Evolutionary conservation across 768 basidiomycete species (phyloP).

Genomic region (Mrakia gelida): DNA sequence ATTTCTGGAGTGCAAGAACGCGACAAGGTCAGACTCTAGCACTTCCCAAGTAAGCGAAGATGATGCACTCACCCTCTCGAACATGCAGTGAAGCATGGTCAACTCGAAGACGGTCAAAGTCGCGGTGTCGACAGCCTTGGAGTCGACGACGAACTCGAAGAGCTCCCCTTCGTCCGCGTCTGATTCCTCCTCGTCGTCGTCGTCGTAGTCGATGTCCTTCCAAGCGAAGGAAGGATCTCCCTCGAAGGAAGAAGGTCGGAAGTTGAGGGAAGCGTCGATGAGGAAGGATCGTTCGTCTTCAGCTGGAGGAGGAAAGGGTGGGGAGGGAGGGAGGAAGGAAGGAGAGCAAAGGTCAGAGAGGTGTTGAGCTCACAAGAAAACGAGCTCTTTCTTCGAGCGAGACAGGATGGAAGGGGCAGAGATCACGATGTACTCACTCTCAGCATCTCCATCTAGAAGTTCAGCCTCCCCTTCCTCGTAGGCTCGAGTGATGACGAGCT

Average conservation of each 20-base stretch:
- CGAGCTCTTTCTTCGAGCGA: background rate
- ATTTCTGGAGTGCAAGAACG: constrained; percentile 55
- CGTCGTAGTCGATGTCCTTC: constrained; percentile 27
- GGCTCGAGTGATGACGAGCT: constrained; percentile 91
- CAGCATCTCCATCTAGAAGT: constrained; percentile 77
- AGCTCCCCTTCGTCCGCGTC: constrained; percentile 85
- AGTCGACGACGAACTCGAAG: constrained; percentile 77
- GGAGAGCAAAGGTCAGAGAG: no score
- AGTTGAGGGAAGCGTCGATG: constrained; percentile 83
- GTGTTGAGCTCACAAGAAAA: background rate
- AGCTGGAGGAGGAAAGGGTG: constrained; percentile 51
- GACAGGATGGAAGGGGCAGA: constrained; percentile 27
- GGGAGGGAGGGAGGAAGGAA: background rate
- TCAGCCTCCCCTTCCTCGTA: constrained; percentile 97
- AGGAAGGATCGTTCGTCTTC: constrained; percentile 91
- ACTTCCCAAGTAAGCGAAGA: no score
- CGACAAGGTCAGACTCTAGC: background rate
- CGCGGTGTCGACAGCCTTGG: constrained; percentile 57
- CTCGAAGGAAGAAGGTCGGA: constrained; percentile 52
- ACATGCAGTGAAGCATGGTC: constrained; percentile 94
- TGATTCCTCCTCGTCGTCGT: constrained; percentile 23
- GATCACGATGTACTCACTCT: constrained; percentile 39
- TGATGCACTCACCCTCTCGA: constrained; percentile 53
- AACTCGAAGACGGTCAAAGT: constrained; percentile 86
- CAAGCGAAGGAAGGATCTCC: constrained; percentile 32